Conservation (phyloP, 1,139 yeast genomes). For the Suhomyces bolitotheri region DNA sequence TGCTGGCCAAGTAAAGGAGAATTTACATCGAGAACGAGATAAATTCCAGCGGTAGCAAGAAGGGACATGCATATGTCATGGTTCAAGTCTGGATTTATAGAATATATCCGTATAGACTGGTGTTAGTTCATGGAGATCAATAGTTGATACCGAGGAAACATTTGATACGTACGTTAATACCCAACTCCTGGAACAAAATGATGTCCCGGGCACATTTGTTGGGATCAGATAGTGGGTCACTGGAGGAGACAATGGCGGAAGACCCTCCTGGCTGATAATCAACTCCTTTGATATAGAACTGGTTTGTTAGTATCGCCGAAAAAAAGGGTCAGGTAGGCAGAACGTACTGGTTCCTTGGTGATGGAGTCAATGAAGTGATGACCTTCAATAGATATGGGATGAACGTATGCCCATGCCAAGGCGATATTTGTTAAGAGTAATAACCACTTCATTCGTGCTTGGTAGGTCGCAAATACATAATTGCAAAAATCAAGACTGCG, state of each 20-base stretch:
- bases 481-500: no score
- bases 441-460: neutral
- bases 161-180: conserved; percentile 57
- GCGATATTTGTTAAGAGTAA: neutral
- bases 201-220: conserved; percentile 73
- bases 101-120: conserved; percentile 78
- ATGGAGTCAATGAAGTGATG: conserved; percentile 73
- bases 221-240: conserved; percentile 76
- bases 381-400: conserved; percentile 64
- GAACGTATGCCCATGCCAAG: conserved; percentile 34
- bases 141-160: neutral
- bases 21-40: conserved; percentile 85
- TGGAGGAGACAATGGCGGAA: conserved; percentile 52
- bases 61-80: conserved; percentile 92
- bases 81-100: conserved; percentile 77
- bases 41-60: conserved; percentile 89
- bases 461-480: no score
- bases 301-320: conserved; percentile 13
- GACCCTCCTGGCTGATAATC: conserved; percentile 94
- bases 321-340: no score
- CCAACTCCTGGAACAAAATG: conserved; percentile 68
- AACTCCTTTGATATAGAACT: conserved; percentile 77
- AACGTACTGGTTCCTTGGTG: conserved; percentile 71
- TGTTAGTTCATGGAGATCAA: conserved; percentile 20
- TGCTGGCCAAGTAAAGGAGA: conserved; percentile 80